A percentile compares a stretch with the other conserved stretches of the same genome.
These are phyloP conservation scores for Cornus florida DNA, from an alignment of 148 eudicot species.

Conservation along the genomic window DNA sequence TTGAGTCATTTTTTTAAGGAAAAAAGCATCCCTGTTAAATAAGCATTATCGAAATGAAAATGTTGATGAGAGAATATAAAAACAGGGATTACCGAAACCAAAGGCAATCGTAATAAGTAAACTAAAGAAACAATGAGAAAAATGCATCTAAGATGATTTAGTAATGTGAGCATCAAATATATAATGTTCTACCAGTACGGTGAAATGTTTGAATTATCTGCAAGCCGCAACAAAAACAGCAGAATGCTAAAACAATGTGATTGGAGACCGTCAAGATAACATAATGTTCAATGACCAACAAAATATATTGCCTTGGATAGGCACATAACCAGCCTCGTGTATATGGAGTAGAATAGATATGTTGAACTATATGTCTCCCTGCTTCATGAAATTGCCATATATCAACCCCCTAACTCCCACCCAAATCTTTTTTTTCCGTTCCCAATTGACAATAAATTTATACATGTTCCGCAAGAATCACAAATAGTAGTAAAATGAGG, in stretches of 20 bases:
- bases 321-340: neutral
- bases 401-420: neutral
- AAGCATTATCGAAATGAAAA: too few species aligned
- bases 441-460: neutral
- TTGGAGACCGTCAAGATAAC: neutral
- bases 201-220: too few species aligned
- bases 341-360: neutral
- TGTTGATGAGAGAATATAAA: too few species aligned
- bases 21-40: too few species aligned
- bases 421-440: neutral
- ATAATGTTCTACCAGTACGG: too few species aligned
- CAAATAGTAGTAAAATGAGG: neutral
- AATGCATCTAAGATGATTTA: too few species aligned
- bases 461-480: neutral
- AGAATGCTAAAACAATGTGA: neutral
- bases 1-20: too few species aligned
- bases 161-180: too few species aligned
- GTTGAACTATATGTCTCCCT: neutral
- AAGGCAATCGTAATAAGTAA: too few species aligned
- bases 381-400: neutral
- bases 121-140: too few species aligned
- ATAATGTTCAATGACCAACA: neutral
- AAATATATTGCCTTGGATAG: neutral
- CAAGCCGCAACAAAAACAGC: neutral
- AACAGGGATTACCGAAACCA: too few species aligned